phyloP scores from a whole-genome alignment of 176 grass and related monocot genomes.

The Zoysia pacifica region DNA sequence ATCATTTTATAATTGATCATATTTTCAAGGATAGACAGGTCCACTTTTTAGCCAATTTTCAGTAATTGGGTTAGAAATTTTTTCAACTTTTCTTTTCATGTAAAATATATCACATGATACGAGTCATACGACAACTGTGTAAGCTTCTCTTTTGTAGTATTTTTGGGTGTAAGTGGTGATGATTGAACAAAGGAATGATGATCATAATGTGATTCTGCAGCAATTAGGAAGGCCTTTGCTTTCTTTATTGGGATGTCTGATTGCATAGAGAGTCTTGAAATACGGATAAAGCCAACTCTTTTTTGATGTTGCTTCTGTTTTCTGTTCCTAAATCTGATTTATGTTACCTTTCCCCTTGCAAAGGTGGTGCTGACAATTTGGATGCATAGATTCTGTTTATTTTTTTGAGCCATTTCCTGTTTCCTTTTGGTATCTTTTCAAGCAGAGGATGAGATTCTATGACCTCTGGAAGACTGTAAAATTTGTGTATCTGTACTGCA shows the following conservation, averaged over 20 bases:
- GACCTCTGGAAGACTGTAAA: no score
- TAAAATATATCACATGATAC: conserved; percentile 33
- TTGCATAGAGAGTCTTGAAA: conserved; percentile 24
- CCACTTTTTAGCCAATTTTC: conserved; percentile 13
- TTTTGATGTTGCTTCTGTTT: conserved; percentile 25
- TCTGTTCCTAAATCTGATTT: background rate
- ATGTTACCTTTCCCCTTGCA: background rate
- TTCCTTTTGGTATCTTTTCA: background rate
- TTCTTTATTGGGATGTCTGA: conserved; percentile 24
- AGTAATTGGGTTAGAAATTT: conserved; percentile 1
- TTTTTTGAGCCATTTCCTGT: background rate
- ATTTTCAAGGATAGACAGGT: conserved; percentile 35
- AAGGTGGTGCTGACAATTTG: background rate
- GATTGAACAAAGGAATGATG: conserved; percentile 7
- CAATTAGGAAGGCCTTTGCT: conserved; percentile 2
- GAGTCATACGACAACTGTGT: conserved; percentile 19
- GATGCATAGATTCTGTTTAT: background rate
- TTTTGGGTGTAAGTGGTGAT: conserved; percentile 21
- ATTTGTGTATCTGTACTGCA: background rate
- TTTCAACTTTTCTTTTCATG: conserved; percentile 4
- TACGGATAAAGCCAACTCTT: conserved; percentile 19
- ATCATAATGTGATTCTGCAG: background rate
- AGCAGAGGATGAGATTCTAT: background rate
- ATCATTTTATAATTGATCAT: conserved; percentile 35
- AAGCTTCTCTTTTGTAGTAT: background rate